A percentile compares a stretch with the other conserved stretches of the same genome.
Evolutionary conservation across 352 stramenopile species (phyloP).

Genomic region (Nothophytophthora sp.): DNA sequence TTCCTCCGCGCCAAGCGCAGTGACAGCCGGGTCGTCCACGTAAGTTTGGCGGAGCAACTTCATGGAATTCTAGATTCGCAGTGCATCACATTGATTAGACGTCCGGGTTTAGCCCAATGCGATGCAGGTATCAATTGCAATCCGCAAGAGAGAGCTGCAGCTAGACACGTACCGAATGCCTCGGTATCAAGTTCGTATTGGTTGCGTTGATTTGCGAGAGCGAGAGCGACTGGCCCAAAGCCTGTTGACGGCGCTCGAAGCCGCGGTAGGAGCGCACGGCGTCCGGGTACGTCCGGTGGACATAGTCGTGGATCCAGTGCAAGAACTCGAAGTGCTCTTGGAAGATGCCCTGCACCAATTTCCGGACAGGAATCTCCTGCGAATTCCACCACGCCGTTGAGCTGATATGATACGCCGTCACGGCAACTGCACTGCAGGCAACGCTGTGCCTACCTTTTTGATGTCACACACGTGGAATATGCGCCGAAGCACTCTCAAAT

Average conservation of each 20-base stretch:
- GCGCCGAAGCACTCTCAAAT: conserved; percentile 57
- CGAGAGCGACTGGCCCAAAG: conserved; percentile 31
- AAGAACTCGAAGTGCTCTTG: conserved; percentile 86
- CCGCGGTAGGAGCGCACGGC: conserved; percentile 53
- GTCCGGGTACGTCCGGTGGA: conserved; percentile 70
- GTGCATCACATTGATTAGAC: not conserved
- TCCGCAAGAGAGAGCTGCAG: not conserved
- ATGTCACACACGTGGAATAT: conserved; percentile 65
- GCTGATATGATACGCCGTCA: not conserved
- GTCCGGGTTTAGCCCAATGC: not conserved
- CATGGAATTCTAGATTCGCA: conserved; percentile 30
- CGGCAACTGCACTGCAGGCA: not conserved
- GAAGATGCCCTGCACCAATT: conserved; percentile 70
- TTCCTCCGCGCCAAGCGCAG: conserved; percentile 2
- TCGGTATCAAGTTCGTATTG: conserved; percentile 69
- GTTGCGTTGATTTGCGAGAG: conserved; percentile 25
- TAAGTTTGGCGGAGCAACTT: conserved; percentile 24
- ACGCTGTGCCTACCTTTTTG: no score
- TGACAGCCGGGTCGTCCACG: conserved; percentile 1
- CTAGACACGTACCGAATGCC: conserved; percentile 46
- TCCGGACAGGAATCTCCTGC: conserved; percentile 67
- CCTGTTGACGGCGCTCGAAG: conserved; percentile 55
- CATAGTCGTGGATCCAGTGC: conserved; percentile 82
- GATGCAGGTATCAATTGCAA: not conserved
- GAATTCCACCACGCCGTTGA: not conserved